These are phyloP conservation scores for Trypethelium eluteriae DNA, from an alignment of 495 filamentous ascomycete species.

Conservation along the genomic window DNA sequence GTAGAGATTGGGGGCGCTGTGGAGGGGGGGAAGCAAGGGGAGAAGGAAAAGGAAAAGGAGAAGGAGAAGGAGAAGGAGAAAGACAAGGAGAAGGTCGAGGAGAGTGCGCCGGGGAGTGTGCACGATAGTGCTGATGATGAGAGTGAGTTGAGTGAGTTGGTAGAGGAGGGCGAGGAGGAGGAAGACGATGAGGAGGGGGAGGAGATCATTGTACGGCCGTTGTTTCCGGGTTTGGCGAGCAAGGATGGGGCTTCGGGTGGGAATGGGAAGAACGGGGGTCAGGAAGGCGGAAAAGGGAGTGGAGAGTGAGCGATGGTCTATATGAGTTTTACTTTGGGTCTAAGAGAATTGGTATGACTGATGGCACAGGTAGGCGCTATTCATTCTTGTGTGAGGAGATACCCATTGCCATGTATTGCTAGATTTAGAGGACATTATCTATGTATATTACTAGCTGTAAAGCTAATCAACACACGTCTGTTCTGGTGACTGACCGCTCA, in stretches of 20 bases:
- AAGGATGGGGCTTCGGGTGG: conserved; percentile 11
- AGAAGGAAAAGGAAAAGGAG: conserved; percentile 28
- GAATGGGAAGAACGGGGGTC: neutral
- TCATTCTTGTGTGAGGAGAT: neutral
- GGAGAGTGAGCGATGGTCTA: neutral
- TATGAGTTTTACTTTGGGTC: no score
- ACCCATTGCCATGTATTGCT: neutral
- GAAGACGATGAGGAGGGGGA: conserved; percentile 15
- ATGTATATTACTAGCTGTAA: neutral
- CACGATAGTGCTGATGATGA: conserved; percentile 75
- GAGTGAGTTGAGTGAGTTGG: conserved; percentile 68
- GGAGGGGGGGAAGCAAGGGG: conserved; percentile 26
- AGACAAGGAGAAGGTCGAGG: conserved; percentile 28
- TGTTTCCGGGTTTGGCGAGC: conserved; percentile 36
- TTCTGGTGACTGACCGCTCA: neutral
- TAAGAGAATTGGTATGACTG: no score
- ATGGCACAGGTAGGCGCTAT: no score
- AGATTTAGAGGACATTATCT: neutral
- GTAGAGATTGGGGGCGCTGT: conserved; percentile 30
- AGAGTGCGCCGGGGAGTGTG: conserved; percentile 50
- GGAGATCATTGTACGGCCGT: conserved; percentile 24
- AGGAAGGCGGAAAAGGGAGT: neutral
- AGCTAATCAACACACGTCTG: no score
- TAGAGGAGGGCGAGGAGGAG: conserved; percentile 39
- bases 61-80: conserved; percentile 33